Evolutionary conservation across 192 early-diverging fungal species (phyloP), one percentile per base, ranked within the genome.

Genomic region (Cetraspora pellucida): DNA sequence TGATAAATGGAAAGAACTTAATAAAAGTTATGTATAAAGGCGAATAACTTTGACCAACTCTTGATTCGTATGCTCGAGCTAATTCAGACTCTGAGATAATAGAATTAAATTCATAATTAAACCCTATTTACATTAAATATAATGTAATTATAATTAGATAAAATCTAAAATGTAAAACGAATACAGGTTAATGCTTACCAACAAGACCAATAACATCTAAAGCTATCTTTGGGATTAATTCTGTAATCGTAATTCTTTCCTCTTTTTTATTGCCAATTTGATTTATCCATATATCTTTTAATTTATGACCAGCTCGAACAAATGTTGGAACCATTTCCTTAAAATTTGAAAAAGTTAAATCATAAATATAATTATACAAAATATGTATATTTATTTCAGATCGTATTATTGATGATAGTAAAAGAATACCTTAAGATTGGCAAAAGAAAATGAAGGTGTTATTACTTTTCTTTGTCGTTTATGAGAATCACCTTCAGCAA

Each of bases 401-500:
- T n/a, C n/a, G n/a, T n/a, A n/a, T n/a, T n/a, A n/a, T n/a, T n/a
- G n/a, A n/a, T n/a, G n/a, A n/a, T n/a, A n/a, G 16, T n/a, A n/a
- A n/a, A n/a, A n/a, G 86, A n/a, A 81, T 9, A 70, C 75, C 30
- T 85, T 85, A 55, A 88, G 81, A 6, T 82, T 73, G 28, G 78
- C 58, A 63, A 82, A 66, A 11, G 74, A 76, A 46, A 90, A 90
- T 13, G 86, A 83, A 9, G 88, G 88, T 63, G 86, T 87, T 10
- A 90, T 58, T 82, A 88, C 81, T 67, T 87, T 88, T 44, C 88
- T 81, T 63, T 90, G 88, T 43, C 75, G 75, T 57, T 64, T 70
- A 75, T 90, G 88, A 9, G 30, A 80, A 57, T 80, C 82, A 1
- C 88, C 88, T 64, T 90, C 88, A 7, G 84, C 81, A 10, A 90